phyloP scores from a whole-genome alignment of 306 rosid species.

The Prunus kanzakura region DNA sequence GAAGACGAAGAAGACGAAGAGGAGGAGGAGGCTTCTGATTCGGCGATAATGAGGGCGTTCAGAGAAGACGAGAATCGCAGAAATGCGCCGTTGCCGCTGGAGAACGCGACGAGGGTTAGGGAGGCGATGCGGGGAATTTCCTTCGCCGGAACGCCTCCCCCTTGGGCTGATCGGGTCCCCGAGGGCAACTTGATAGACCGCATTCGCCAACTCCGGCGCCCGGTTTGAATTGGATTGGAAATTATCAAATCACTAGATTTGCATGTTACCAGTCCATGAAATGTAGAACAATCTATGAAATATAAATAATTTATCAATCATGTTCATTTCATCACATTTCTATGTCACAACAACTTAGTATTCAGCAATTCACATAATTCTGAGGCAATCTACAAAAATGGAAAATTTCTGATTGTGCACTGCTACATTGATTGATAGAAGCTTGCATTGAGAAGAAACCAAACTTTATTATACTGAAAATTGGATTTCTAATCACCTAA shows the following conservation, averaged over 20 bases:
- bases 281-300: background rate
- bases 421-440: background rate
- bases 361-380: background rate
- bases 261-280: background rate
- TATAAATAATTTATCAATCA: background rate
- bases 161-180: slow-evolving; percentile 59
- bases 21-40: slow-evolving; percentile 36
- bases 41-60: slow-evolving; percentile 56
- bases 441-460: background rate
- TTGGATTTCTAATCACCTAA: background rate
- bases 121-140: slow-evolving; percentile 87
- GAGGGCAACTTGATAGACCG: slow-evolving; percentile 76
- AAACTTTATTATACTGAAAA: background rate
- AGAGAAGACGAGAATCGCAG: slow-evolving; percentile 73
- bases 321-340: too few species aligned
- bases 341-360: background rate
- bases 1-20: slow-evolving; percentile 39
- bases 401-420: background rate
- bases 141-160: slow-evolving; percentile 61
- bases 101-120: slow-evolving; percentile 71
- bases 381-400: background rate
- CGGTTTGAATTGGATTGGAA: background rate
- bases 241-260: background rate
- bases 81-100: slow-evolving; percentile 64
- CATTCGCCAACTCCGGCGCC: slow-evolving; percentile 45